Percentiles rank a stretch among this genome's conserved stretches.
Conservation (phyloP, 352 stramenopile species). For the Blastocystis sp. region DNA sequence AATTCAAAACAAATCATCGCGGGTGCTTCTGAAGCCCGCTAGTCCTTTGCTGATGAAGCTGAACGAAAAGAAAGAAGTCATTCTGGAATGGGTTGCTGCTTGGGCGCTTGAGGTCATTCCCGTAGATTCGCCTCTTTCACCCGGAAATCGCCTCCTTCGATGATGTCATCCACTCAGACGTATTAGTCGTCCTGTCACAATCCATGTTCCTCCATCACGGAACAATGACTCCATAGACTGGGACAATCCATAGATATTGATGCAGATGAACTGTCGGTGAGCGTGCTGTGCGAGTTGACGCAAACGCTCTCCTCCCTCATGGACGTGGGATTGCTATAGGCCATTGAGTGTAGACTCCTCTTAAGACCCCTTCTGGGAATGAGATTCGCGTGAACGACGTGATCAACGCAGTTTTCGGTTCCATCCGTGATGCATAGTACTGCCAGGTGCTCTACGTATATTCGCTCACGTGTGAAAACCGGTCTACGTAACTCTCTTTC, state of each 20-base stretch:
- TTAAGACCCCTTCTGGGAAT: neutral
- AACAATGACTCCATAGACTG: neutral
- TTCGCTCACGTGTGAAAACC: slow-evolving; percentile 17
- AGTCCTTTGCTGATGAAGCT: neutral
- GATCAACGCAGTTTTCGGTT: neutral
- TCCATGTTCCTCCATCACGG: neutral
- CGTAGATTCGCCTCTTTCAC: slow-evolving; percentile 9
- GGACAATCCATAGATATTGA: neutral
- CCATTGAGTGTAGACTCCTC: neutral
- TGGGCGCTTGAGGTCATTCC: neutral
- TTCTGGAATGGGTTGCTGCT: neutral
- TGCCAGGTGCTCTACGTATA: slow-evolving; percentile 26
- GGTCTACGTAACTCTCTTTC: slow-evolving; percentile 5
- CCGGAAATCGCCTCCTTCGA: slow-evolving; percentile 7
- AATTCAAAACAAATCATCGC: no score
- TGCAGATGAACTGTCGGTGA: neutral
- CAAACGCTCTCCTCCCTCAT: neutral
- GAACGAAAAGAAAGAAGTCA: neutral
- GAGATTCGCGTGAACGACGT: neutral
- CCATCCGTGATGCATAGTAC: neutral
- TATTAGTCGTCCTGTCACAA: neutral
- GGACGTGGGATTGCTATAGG: neutral
- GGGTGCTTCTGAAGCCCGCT: no score
- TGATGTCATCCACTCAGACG: neutral
- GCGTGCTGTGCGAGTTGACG: neutral